Conservation (phyloP, 257 asterid species). For the Leptodermis oblonga region DNA sequence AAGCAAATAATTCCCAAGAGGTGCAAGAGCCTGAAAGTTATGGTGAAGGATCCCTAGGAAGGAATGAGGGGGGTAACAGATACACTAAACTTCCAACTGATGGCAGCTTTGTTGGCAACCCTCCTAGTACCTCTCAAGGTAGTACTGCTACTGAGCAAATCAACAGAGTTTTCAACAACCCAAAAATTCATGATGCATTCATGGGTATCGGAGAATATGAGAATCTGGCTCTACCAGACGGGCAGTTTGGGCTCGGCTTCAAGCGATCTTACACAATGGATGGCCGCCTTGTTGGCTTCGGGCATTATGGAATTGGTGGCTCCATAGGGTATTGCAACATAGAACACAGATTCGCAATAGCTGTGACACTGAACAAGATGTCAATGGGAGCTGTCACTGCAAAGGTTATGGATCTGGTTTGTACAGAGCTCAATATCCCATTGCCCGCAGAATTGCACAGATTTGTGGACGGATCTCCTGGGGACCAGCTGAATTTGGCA, state of each 20-base stretch:
- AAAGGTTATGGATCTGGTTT: conserved; percentile 63
- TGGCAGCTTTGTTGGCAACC: conserved; percentile 11
- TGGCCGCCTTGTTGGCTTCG: conserved; percentile 69
- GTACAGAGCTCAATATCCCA: conserved; percentile 82
- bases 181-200: conserved; percentile 67
- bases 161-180: conserved; percentile 49
- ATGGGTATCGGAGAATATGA: conserved; percentile 73
- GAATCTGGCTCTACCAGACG: conserved; percentile 48
- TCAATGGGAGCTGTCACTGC: conserved; percentile 80
- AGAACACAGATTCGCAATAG: conserved; percentile 63
- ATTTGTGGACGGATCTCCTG: conserved; percentile 44
- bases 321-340: conserved; percentile 76
- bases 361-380: conserved; percentile 81
- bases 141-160: neutral
- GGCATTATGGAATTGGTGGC: conserved; percentile 97
- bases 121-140: conserved; percentile 5
- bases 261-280: conserved; percentile 62
- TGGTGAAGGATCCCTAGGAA: conserved; percentile 6
- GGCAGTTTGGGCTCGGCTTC: conserved; percentile 84
- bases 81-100: conserved; percentile 51
- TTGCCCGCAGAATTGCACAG: conserved; percentile 62
- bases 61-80: conserved; percentile 17
- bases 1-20: conserved; percentile 13
- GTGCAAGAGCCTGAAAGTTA: conserved; percentile 16
- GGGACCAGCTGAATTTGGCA: conserved; percentile 30